phyloP scores from a whole-genome alignment of 768 basidiomycete genomes.

The Auriscalpium vulgare region DNA sequence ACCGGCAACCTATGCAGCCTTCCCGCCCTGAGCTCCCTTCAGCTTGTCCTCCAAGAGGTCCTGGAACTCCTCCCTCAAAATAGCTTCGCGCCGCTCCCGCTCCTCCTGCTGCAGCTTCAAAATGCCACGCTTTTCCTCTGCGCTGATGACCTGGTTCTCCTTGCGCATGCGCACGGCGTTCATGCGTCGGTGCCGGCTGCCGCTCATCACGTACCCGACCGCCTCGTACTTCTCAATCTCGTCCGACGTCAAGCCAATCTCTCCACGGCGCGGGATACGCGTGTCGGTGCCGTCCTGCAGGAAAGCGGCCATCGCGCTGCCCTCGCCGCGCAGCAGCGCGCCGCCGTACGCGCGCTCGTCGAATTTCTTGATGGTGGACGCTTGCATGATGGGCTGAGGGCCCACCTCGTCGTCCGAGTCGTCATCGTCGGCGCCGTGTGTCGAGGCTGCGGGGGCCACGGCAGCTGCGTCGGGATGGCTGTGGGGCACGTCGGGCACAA shows the following conservation, averaged over 20 bases:
- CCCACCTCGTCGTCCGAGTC: conserved; percentile 66
- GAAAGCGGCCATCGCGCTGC: conserved; percentile 96
- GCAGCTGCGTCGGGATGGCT: background rate
- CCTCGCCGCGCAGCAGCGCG: conserved; percentile 88
- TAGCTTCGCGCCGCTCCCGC: conserved; percentile 81
- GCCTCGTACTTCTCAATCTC: conserved; percentile 84
- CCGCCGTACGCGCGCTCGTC: conserved; percentile 88
- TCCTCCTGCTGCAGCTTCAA: conserved; percentile 93
- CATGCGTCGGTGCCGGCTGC: conserved; percentile 91
- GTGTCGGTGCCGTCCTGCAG: conserved; percentile 69
- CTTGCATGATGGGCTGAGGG: conserved; percentile 55
- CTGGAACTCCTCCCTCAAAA: conserved; percentile 84
- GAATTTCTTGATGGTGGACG: conserved; percentile 34
- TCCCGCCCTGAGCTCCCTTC: conserved; percentile 36
- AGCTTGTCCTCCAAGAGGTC: conserved; percentile 74
- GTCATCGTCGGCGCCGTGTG: conserved; percentile 15
- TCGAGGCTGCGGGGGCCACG: background rate
- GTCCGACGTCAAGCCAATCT: conserved; percentile 86
- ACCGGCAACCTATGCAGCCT: conserved; percentile 10
- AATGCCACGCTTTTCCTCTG: conserved; percentile 96
- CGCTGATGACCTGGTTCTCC: conserved; percentile 98
- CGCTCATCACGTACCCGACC: conserved; percentile 97
- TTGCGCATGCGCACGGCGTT: conserved; percentile 98
- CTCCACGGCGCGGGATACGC: conserved; percentile 97
- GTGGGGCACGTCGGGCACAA: conserved; percentile 18